These are phyloP conservation scores for Camellia lanceoleosa DNA, from an alignment of 148 eudicot species.

Conservation along the genomic window DNA sequence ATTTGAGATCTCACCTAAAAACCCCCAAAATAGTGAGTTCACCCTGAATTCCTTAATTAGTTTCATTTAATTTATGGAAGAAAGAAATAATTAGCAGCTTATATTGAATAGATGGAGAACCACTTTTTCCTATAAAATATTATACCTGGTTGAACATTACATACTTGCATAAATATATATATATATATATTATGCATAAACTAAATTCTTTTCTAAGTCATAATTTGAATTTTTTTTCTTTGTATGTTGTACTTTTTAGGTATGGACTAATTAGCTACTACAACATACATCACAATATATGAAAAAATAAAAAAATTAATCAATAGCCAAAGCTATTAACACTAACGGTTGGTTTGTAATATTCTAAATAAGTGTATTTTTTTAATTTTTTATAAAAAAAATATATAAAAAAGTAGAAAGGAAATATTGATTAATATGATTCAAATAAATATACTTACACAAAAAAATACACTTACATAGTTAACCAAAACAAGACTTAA, in stretches of 20 bases:
- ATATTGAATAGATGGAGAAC: background rate
- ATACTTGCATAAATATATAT: background rate
- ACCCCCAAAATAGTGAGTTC: too few species aligned
- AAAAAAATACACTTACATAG: background rate
- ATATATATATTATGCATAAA: background rate
- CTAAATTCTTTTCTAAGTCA: background rate
- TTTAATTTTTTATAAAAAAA: too few species aligned
- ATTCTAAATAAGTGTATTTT: too few species aligned
- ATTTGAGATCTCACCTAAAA: too few species aligned
- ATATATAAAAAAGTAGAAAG: too few species aligned
- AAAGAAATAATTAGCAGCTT: slow-evolving; percentile 8
- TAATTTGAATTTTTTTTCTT: background rate
- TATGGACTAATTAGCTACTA: slow-evolving; percentile 11
- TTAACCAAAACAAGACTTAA: background rate
- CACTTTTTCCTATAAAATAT: slow-evolving; percentile 1
- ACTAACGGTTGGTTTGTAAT: too few species aligned
- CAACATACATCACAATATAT: too few species aligned
- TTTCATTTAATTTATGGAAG: background rate
- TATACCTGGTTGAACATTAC: background rate
- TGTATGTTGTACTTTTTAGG: background rate
- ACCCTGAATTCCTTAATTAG: background rate
- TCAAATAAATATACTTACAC: background rate
- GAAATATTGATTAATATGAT: too few species aligned
- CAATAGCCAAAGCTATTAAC: too few species aligned
- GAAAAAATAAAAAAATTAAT: too few species aligned